Percentiles rank a stretch among this genome's conserved stretches.
Evolutionary conservation across 768 basidiomycete genomes (phyloP).

Genomic region (Tricholoma flavovirens): DNA sequence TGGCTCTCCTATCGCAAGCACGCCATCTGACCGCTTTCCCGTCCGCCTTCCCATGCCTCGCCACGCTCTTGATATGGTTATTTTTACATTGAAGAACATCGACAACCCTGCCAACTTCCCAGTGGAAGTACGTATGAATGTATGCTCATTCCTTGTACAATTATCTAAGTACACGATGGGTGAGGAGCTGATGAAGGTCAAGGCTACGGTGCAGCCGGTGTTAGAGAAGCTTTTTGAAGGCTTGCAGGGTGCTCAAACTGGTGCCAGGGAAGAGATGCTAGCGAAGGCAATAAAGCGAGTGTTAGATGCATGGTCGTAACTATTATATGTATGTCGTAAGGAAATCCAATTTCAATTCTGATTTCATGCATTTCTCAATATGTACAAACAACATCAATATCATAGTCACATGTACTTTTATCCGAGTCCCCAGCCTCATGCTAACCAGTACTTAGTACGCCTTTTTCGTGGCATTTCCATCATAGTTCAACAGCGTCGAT

Average conservation of each 20-base stretch:
- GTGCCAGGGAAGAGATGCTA: constrained; percentile 36
- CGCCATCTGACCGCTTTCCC: constrained; percentile 34
- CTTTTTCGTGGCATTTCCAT: too few species aligned
- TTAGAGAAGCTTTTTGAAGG: constrained; percentile 44
- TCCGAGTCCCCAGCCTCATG: too few species aligned
- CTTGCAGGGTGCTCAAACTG: constrained; percentile 24
- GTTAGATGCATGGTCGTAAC: constrained; percentile 22
- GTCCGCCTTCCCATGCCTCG: constrained; percentile 39
- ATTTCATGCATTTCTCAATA: too few species aligned
- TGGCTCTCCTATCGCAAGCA: constrained; percentile 43
- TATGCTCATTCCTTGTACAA: constrained; percentile 67
- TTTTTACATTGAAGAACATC: constrained; percentile 53
- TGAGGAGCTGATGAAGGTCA: constrained; percentile 43
- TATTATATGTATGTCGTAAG: too few species aligned
- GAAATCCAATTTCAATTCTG: too few species aligned
- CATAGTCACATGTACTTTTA: too few species aligned
- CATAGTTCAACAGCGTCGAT: too few species aligned
- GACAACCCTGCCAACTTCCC: constrained; percentile 55
- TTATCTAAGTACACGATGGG: constrained; percentile 48
- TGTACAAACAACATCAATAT: too few species aligned
- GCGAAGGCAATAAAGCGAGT: constrained; percentile 34
- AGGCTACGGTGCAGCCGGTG: constrained; percentile 43
- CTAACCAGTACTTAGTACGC: too few species aligned
- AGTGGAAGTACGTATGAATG: constrained; percentile 72
- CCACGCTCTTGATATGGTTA: constrained; percentile 64